These are phyloP conservation scores for Botrytis sinoallii DNA, from an alignment of 2,329 filamentous ascomycete genomes.

Conservation along the genomic window DNA sequence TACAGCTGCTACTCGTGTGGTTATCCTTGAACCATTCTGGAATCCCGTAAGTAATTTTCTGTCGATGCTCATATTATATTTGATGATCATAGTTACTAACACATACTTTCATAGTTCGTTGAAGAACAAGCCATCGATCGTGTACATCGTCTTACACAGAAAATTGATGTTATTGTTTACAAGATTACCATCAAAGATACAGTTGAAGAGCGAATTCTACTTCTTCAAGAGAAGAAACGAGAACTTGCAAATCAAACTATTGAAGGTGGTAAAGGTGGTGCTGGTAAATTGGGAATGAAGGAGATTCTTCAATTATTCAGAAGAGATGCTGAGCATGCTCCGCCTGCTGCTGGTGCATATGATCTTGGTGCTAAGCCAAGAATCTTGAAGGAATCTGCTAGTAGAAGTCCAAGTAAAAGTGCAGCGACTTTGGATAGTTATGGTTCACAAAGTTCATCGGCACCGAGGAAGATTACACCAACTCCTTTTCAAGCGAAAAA, in stretches of 20 bases:
- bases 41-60: slow-evolving; percentile 58
- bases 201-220: slow-evolving; percentile 93
- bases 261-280: slow-evolving; percentile 70
- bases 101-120: slow-evolving; percentile 64
- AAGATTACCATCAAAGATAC: slow-evolving; percentile 83
- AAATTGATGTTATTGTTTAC: slow-evolving; percentile 90
- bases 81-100: slow-evolving; percentile 20
- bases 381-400: slow-evolving; percentile 33
- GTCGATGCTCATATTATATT: background rate
- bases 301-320: slow-evolving; percentile 87
- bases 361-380: slow-evolving; percentile 32
- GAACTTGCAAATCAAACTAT: slow-evolving; percentile 89
- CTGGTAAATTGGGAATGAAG: slow-evolving; percentile 83
- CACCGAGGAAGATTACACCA: slow-evolving; percentile 26
- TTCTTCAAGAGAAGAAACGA: slow-evolving; percentile 89
- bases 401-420: slow-evolving; percentile 11
- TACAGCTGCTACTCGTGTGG: slow-evolving; percentile 86
- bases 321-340: slow-evolving; percentile 36
- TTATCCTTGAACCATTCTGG: slow-evolving; percentile 98
- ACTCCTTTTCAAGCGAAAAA: slow-evolving; percentile 19
- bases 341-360: slow-evolving; percentile 25
- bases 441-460: slow-evolving; percentile 17
- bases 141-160: slow-evolving; percentile 97
- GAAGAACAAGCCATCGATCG: slow-evolving; percentile 99
- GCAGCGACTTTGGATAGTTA: slow-evolving; percentile 11